Percentiles rank a stretch among this genome's conserved stretches.
Conservation (phyloP, 345 rosid genomes). For the Hibiscus mutabilis region DNA sequence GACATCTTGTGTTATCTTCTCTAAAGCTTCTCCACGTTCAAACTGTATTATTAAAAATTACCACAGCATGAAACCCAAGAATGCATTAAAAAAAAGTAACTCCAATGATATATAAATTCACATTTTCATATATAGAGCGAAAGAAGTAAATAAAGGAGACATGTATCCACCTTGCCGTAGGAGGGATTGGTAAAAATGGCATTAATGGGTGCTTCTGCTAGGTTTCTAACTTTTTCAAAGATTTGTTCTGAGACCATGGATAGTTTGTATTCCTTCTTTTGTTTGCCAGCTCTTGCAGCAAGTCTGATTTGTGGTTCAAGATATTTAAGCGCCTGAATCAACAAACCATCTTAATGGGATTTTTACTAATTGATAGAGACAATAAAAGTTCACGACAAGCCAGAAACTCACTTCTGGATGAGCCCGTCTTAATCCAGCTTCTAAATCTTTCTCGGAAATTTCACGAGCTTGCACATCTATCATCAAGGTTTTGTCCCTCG, state of each 20-base stretch:
- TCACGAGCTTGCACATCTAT: conserved; percentile 88
- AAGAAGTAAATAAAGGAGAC: conserved; percentile 14
- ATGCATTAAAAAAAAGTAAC: not conserved
- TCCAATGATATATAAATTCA: not conserved
- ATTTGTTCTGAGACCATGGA: conserved; percentile 67
- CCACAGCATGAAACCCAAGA: not conserved
- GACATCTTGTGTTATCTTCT: conserved; percentile 66
- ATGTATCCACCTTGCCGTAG: conserved; percentile 66
- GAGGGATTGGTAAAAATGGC: conserved; percentile 79
- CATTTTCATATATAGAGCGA: not conserved
- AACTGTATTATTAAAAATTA: conserved; percentile 39
- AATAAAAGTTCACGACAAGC: not conserved
- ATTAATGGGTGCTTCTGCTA: conserved; percentile 67
- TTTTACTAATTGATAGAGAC: not conserved
- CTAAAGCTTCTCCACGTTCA: conserved; percentile 96
- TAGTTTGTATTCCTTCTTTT: conserved; percentile 82
- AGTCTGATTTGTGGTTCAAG: conserved; percentile 82
- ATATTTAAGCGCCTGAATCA: conserved; percentile 73
- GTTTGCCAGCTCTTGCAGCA: conserved; percentile 89
- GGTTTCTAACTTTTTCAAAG: conserved; percentile 54
- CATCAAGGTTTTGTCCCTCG: conserved; percentile 90
- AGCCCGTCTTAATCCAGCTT: conserved; percentile 83
- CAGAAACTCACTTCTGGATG: conserved; percentile 73
- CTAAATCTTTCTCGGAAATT: conserved; percentile 80
- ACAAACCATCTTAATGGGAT: conserved; percentile 14